Conservation (phyloP, 441 rosid genomes). For the Pelargonium fulgidum region DNA sequence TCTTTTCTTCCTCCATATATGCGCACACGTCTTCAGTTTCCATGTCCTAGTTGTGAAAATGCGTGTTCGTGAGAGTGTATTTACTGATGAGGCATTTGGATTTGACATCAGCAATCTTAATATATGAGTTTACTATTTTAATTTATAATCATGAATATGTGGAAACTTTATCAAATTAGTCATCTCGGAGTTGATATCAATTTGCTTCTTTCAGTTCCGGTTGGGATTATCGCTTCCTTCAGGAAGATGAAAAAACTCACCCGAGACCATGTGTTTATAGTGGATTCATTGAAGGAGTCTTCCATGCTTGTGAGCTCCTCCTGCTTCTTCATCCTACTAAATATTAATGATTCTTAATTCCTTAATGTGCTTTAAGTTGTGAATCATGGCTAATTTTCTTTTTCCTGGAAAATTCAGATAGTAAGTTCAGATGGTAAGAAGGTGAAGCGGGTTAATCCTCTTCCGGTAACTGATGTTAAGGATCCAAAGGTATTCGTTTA, state of each 20-base stretch:
- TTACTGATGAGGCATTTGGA: not conserved
- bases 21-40: not conserved
- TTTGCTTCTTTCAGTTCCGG: conserved; percentile 53
- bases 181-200: not conserved
- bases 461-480: conserved; percentile 49
- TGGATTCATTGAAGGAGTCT: conserved; percentile 68
- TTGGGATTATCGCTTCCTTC: conserved; percentile 56
- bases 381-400: conserved; percentile 1
- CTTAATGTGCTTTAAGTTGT: not conserved
- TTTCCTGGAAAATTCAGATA: conserved; percentile 32
- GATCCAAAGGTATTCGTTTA: conserved; percentile 64
- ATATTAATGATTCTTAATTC: not conserved
- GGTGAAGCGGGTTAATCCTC: conserved; percentile 67
- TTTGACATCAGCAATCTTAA: not conserved
- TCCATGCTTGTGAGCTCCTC: conserved; percentile 53
- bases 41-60: not conserved
- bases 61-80: no score
- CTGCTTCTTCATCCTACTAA: conserved; percentile 4
- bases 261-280: conserved; percentile 40
- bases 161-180: no score
- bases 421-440: conserved; percentile 69
- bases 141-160: no score
- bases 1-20: not conserved
- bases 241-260: conserved; percentile 77
- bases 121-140: not conserved